Percentiles rank a stretch among this genome's conserved stretches.
Conservation (phyloP, 352 stramenopile species). For the Globisporangium lucens region DNA sequence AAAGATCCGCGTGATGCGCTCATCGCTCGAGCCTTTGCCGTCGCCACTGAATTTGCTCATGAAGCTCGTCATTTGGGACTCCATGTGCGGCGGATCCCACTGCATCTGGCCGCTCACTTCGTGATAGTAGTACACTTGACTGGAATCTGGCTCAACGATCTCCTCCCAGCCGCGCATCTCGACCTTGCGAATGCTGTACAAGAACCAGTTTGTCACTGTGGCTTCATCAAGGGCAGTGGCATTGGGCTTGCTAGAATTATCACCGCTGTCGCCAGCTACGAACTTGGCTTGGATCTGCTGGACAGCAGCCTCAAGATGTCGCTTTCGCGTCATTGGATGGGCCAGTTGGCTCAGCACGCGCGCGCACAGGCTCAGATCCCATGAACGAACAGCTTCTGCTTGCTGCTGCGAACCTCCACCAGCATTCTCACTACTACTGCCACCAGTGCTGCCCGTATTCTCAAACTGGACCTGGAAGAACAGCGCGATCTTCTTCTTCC, state of each 20-base stretch:
- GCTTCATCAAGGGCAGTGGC: conserved; percentile 19
- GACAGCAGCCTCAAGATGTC: conserved; percentile 32
- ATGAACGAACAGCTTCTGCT: conserved; percentile 1
- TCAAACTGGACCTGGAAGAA: conserved; percentile 48
- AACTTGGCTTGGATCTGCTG: conserved; percentile 28
- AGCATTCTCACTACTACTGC: background rate
- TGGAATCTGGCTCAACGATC: conserved; percentile 28
- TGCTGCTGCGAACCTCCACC: background rate
- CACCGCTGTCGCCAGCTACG: background rate
- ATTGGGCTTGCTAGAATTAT: background rate
- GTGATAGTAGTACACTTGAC: conserved; percentile 66
- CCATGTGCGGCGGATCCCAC: conserved; percentile 63
- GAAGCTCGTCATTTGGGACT: conserved; percentile 46
- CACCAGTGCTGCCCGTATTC: background rate
- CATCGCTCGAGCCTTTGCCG: conserved; percentile 28
- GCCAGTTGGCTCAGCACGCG: conserved; percentile 31
- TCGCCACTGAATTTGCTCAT: conserved; percentile 35
- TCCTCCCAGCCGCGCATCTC: conserved; percentile 61
- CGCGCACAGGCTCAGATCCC: conserved; percentile 26
- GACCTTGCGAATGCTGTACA: conserved; percentile 39
- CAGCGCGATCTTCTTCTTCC: conserved; percentile 43
- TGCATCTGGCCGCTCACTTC: conserved; percentile 49
- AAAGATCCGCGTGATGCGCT: conserved; percentile 66
- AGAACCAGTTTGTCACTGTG: conserved; percentile 35
- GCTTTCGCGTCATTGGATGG: conserved; percentile 28